Evolutionary conservation across 129 eudicot genomes (phyloP).

Genomic region (Escallonia herrerae): DNA sequence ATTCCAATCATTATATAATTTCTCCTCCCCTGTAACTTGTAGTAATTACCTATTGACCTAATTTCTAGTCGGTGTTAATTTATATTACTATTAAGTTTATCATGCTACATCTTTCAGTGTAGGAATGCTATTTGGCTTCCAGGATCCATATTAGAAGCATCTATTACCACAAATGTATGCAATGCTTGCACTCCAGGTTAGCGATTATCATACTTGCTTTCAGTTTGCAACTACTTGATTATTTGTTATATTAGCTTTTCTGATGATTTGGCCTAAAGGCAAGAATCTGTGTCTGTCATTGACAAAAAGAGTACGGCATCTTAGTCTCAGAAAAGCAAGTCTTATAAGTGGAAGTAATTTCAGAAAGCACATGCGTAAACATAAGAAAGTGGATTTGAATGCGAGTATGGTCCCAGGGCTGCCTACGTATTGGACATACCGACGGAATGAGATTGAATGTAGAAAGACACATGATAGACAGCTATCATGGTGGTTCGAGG

Average conservation of each 20-base stretch:
- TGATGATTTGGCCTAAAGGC: neutral
- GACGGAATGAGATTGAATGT: too few relatives aligned
- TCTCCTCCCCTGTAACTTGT: conserved; percentile 5
- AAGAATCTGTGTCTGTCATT: too few relatives aligned
- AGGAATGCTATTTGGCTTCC: conserved; percentile 95
- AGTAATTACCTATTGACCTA: neutral
- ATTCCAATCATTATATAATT: neutral
- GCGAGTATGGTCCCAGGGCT: too few relatives aligned
- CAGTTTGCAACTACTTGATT: neutral
- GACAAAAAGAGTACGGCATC: too few relatives aligned
- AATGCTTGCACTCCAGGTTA: conserved; percentile 80
- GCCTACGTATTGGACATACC: too few relatives aligned
- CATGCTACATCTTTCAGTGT: conserved; percentile 49
- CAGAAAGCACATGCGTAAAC: too few relatives aligned
- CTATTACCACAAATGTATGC: conserved; percentile 69
- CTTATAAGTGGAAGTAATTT: too few relatives aligned
- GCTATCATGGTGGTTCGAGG: too few relatives aligned
- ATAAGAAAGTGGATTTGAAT: too few relatives aligned
- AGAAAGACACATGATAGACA: too few relatives aligned
- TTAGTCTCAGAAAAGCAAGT: too few relatives aligned
- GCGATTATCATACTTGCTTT: neutral
- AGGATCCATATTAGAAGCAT: conserved; percentile 73
- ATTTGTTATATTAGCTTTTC: too few relatives aligned
- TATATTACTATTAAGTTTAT: neutral
- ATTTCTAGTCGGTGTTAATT: neutral